Conservation (phyloP, 139 green algal species). For the Tetradesmus lagerheimii region DNA sequence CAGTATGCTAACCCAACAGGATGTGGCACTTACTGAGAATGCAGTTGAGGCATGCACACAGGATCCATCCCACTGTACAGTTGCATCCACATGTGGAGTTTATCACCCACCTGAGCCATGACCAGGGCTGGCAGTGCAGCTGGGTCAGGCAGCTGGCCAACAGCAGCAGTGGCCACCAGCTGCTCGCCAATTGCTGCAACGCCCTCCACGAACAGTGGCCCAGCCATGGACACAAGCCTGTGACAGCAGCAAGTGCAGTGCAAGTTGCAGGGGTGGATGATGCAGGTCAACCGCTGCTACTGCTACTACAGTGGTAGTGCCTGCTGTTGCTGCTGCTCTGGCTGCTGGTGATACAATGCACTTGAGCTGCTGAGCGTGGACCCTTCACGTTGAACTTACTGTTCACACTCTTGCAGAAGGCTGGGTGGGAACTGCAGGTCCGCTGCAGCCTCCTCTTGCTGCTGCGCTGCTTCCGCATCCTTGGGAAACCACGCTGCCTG, state of each 20-base stretch:
- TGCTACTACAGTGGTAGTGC: too few relatives aligned
- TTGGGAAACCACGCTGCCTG: not conserved
- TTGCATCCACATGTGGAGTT: too few relatives aligned
- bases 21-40: too few relatives aligned
- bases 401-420: not conserved
- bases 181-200: constrained; percentile 38
- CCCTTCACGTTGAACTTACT: not conserved
- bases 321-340: not conserved
- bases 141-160: constrained; percentile 6
- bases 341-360: not conserved
- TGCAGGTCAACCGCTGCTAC: not conserved
- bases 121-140: constrained; percentile 15
- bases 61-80: not conserved
- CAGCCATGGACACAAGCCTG: constrained; percentile 9
- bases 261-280: not conserved
- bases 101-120: not conserved
- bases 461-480: not conserved
- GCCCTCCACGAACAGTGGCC: constrained; percentile 34
- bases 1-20: too few relatives aligned
- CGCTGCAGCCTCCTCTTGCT: not conserved
- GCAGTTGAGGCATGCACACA: too few relatives aligned
- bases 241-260: not conserved
- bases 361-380: not conserved
- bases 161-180: constrained; percentile 16
- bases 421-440: not conserved